Evolutionary conservation across 495 filamentous ascomycete genomes (phyloP).

Genomic region (Talaromyces stipitatus): DNA sequence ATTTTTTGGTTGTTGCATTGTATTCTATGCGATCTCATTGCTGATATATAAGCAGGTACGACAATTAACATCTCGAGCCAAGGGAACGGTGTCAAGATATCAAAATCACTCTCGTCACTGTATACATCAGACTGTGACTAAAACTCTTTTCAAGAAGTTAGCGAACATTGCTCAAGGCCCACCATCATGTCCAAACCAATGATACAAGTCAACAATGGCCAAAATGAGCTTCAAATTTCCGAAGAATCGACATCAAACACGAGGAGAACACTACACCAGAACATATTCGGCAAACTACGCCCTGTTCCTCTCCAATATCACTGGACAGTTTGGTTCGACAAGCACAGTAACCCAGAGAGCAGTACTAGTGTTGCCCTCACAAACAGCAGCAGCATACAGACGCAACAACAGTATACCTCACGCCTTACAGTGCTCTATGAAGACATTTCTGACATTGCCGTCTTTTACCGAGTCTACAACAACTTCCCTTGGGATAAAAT

Average conservation of each 20-base stretch:
- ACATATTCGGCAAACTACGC: slow-evolving; percentile 39
- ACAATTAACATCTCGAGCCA: neutral
- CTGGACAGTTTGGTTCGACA: slow-evolving; percentile 55
- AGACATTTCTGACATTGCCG: slow-evolving; percentile 65
- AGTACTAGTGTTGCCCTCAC: neutral
- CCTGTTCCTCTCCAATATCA: slow-evolving; percentile 43
- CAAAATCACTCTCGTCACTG: neutral
- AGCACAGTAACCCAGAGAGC: slow-evolving; percentile 21
- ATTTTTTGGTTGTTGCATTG: neutral
- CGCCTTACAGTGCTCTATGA: slow-evolving; percentile 59
- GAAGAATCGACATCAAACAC: slow-evolving; percentile 12
- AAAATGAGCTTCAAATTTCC: no score
- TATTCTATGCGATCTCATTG: neutral
- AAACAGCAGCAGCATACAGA: slow-evolving; percentile 7
- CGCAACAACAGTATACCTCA: slow-evolving; percentile 43
- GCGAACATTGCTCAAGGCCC: neutral
- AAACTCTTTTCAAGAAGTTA: neutral
- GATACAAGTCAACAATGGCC: neutral
- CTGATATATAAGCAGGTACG: neutral
- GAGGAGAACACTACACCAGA: slow-evolving; percentile 26
- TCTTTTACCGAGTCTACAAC: slow-evolving; percentile 87
- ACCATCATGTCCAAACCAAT: neutral
- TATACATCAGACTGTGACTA: neutral
- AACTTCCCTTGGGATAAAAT: slow-evolving; percentile 74
- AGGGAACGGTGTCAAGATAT: neutral